Base-by-base conservation (phyloP, 192 early-diverging fungal genomes). In the Coemansia sp. region DNA sequence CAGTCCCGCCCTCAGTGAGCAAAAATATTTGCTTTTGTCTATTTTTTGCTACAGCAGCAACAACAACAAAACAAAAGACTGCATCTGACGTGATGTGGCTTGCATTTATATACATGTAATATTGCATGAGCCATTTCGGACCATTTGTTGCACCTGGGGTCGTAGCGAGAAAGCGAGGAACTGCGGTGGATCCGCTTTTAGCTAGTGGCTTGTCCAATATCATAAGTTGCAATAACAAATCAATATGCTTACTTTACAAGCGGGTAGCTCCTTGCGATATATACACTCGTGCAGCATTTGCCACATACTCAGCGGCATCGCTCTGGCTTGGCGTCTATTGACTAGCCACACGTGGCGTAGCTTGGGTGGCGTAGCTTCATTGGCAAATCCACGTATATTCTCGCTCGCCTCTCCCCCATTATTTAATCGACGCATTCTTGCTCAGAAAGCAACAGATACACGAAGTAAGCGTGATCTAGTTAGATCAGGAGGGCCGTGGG, bases 311-410 rank as follows among this genome's bases (percentile, higher is more conserved):
- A 2, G 2, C 32, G 7, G 32, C 32, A 2, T 35, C 32, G 32
- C 32, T 35, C 7, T 35, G 32, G 32, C 32, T 35, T 35, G 32
- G 32, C 32, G 32, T 35, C 32, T 35, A 35, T 35, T 35, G 32
- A 35, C 32, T 35, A 35, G 51, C 51, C 51, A 54, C 51, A 54
- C 15, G 49, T 53, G 49, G 49, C 49, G 49, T 53, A 53, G 49
- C 29, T n/a, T 17, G 5, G 29, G 14, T 53, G 12, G 25, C n/a
- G n/a, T n/a, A n/a, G n/a, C n/a, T n/a, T n/a, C n/a, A n/a, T n/a
- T n/a, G n/a, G n/a, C n/a, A n/a, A n/a, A n/a, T n/a, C n/a, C 46
- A 49, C 22, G 46, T 49, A 49, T 49, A 49, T 49, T 49, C 9
- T 49, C 27, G 7, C 8, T 24, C 2, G 22, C 14, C 24, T 0